Percentiles rank a stretch among this genome's conserved stretches.
Conservation (phyloP, 225 moss, liverwort and hornwort species). For the Polytrichum commune region DNA sequence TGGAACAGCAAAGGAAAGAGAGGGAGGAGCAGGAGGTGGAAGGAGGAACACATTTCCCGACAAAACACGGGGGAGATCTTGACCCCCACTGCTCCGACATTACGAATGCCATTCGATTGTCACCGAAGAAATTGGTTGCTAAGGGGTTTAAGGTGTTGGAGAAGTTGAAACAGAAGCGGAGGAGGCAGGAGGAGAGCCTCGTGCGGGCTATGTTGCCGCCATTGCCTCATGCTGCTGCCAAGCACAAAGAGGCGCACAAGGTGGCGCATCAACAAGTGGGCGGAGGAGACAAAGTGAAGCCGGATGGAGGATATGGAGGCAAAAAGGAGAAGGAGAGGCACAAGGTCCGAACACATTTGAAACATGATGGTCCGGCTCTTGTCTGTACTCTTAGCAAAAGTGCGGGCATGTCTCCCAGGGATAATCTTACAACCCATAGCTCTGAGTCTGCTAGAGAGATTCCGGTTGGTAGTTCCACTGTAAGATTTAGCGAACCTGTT, state of each 20-base stretch:
- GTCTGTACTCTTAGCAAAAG: neutral
- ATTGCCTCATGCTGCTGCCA: conserved; percentile 22
- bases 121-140: conserved; percentile 19
- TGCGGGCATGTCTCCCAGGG: neutral
- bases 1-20: conserved; percentile 33
- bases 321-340: conserved; percentile 5
- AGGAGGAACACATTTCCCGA: neutral
- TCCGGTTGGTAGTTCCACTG: neutral
- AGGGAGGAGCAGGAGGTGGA: conserved; percentile 6
- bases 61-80: neutral
- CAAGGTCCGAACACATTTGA: neutral
- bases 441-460: neutral
- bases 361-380: neutral
- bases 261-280: neutral
- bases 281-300: neutral
- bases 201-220: conserved; percentile 9
- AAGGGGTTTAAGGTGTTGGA: conserved; percentile 22
- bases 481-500: neutral
- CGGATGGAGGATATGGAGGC: neutral
- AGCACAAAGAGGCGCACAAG: conserved; percentile 12
- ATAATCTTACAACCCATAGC: neutral
- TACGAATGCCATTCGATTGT: conserved; percentile 15
- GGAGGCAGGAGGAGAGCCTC: conserved; percentile 12
- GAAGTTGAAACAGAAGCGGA: conserved; percentile 23
- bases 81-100: conserved; percentile 19